Evolutionary conservation across 805 yeast genomes (phyloP), one percentile per base, ranked within the genome.

Genomic region (Ogataea sp.): DNA sequence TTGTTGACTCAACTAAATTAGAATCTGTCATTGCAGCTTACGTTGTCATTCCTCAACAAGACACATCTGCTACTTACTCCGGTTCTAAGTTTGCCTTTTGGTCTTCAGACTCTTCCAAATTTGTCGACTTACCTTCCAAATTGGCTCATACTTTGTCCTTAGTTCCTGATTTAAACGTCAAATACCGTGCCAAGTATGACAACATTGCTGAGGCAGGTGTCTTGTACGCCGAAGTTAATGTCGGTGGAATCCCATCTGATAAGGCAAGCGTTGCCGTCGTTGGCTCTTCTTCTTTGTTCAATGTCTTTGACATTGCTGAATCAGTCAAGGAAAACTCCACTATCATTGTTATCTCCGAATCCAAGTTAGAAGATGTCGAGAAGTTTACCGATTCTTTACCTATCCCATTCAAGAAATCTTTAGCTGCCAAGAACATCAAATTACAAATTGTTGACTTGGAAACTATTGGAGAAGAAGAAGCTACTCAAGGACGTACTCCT

Each of bases 401-500:
- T 3, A 54, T 56, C 15, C 60, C 63, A 14, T 70, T 80, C 64
- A 76, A 77, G 57, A 65, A 67, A 39, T 56, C 67, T 15, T 62
- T 78, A 39, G 75, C 75, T 34, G 61, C 61, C n/a, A 78, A 76
- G 52, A 61, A 71, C 29, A 64, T 75, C 47, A 64, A 67, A 39
- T 58, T 88, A 34, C 64, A 67, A 43, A 61, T 83, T 21, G 54
- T 86, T 37, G 94, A 87, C 58, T 67, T 73, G 46, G 68, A 78
- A 18, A 55, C 74, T 17, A 64, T 83, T 43, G 85, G 82, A 32
- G 85, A 76, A 40, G 70, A 78, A 49, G 82, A 76, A 44, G 78
- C 79, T 40, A 80, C 93, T 31, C 72, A 76, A 49, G 94, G 94
- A 23, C 79, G 88, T 56, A 77, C 93, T 4, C 68, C 70, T 25